Evolutionary conservation across 768 basidiomycete genomes (phyloP), one percentile per base, ranked within the genome.

Genomic region (Tylopilus balloui): DNA sequence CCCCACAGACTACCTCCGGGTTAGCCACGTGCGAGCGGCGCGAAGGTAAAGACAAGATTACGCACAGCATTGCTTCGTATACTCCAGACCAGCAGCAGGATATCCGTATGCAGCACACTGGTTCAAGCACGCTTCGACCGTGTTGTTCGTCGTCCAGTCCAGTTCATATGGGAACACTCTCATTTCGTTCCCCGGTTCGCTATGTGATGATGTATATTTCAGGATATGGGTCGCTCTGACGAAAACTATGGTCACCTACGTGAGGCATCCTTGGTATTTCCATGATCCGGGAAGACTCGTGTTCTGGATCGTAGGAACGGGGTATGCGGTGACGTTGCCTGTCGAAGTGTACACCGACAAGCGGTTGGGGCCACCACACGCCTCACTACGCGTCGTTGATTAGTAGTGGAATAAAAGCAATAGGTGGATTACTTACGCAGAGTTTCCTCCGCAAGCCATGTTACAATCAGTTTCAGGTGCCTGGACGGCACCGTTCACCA

Each of bases 61-160:
- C 47, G 8, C 15, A 86, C 86, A 89, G 71, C 88, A 91, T 59
- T 88, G 83, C 52, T 82, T 60, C 13, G 78, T 83, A 44, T 73
- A 86, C 69, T 84, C 88, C 51, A 83, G 71, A 21, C 85, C 88
- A 24, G 81, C 80, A 34, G 78, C 86, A 1, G 83, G 74, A 59
- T 78, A 92, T 9, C 89, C 89, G 55, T 80, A 89, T 1, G 74
- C 72, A 13, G 80, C 75, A 56, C 89, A 91, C 61, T 81, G 84
- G 36, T 65, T 75, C 56, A 89, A 71, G 59, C 89, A 92, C 1
- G 74, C 74, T 0, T 76, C 65, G 4, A 81, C 80, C 4, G 83
- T 78, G 59, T 83, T 88, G 62, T 86, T 87, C 2, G 68, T 72
- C 13, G 73, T 66, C 71, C 76, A 77, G 34, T 79, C 73, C 28